These are phyloP conservation scores for Tolypocladium endophyticum DNA, from an alignment of 2,329 filamentous ascomycete genomes.

Conservation along the genomic window DNA sequence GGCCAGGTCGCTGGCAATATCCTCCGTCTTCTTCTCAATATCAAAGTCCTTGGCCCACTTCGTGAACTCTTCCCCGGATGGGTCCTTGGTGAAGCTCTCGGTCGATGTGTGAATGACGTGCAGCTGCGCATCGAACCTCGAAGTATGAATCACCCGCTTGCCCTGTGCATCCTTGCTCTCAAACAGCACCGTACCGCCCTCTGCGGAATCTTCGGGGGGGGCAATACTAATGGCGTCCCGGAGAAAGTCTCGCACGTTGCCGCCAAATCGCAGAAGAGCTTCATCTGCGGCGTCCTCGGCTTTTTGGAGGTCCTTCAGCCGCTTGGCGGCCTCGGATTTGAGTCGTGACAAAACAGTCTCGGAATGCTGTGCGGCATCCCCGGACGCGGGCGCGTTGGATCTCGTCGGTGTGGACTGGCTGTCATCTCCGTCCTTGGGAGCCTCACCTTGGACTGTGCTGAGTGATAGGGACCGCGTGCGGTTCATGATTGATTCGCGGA, in stretches of 20 bases:
- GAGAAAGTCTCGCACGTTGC: conserved; percentile 81
- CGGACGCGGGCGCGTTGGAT: conserved; percentile 24
- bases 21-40: conserved; percentile 72
- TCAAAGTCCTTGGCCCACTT: conserved; percentile 67
- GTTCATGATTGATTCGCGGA: conserved; percentile 57
- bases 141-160: conserved; percentile 89
- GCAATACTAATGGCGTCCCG: conserved; percentile 83
- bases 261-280: conserved; percentile 82
- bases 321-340: conserved; percentile 65
- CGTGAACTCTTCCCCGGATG: conserved; percentile 62
- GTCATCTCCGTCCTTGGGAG: conserved; percentile 20
- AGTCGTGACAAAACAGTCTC: conserved; percentile 67
- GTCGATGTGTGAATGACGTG: conserved; percentile 85
- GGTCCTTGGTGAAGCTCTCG: conserved; percentile 76
- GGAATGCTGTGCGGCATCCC: conserved; percentile 33
- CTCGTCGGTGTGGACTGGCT: conserved; percentile 37
- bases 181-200: conserved; percentile 63
- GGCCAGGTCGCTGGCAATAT: conserved; percentile 71
- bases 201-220: conserved; percentile 49
- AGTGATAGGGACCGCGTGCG: conserved; percentile 67
- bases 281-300: conserved; percentile 96
- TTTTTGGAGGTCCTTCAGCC: conserved; percentile 78
- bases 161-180: conserved; percentile 87
- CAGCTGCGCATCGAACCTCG: conserved; percentile 87
- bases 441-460: conserved; percentile 27